Base-by-base conservation (phyloP, 305 asterid genomes). In the Striga hermonthica region DNA sequence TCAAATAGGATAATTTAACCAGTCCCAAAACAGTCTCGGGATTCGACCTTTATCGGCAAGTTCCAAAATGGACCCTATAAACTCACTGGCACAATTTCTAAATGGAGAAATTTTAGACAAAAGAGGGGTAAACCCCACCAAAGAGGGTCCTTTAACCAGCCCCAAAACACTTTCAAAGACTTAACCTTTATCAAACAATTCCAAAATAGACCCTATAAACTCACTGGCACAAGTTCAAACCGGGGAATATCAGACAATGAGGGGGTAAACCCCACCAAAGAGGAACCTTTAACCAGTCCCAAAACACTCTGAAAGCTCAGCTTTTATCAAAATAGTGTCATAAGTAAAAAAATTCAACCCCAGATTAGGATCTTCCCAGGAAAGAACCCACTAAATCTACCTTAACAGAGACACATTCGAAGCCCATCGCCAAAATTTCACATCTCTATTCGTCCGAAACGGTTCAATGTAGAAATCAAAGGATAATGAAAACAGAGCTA, bases 201-300 rank as follows among this genome's bases (percentile, higher is more conserved):
- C 57, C 57, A 45, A 48, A 11, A 56, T 6, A 41, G 16, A n/a
- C n/a, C n/a, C n/a, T n/a, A n/a, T n/a, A n/a, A n/a, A n/a, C n/a
- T n/a, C n/a, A n/a, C n/a, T n/a, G n/a, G n/a, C n/a, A n/a, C n/a
- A n/a, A n/a, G n/a, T n/a, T n/a, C n/a, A n/a, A n/a, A n/a, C n/a
- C n/a, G n/a, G n/a, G 7, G 47, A 3, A 22, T 13, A 36, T 16
- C 4, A 41, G 35, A 67, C 9, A 57, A 54, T n/a, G n/a, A n/a
- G n/a, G n/a, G n/a, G n/a, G n/a, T n/a, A 9, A 66, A 15, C 41
- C 16, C 40, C 11, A 45, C 44, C 60, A 58, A 58, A 59, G 41
- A 50, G 16, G 37, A 60, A 13, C 36, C 28, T 50, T 38, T 39
- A 57, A 49, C 67, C 7, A 50, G 35, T 28, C 8, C 49, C 73